Conservation (phyloP, 176 grass and related monocot species). For the Pontederia paniculata region DNA sequence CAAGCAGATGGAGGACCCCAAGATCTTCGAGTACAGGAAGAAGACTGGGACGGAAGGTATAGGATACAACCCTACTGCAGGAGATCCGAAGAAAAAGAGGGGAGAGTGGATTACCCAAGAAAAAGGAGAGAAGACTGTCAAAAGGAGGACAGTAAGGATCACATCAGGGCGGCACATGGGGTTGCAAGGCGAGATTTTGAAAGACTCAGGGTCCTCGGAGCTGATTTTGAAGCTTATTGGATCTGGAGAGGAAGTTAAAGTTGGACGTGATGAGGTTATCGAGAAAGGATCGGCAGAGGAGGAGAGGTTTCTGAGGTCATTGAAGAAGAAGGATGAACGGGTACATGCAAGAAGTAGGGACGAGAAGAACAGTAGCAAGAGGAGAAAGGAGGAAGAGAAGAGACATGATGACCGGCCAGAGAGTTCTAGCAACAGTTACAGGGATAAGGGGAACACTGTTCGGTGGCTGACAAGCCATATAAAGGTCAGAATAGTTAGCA, state of each 20-base stretch:
- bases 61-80: slow-evolving; percentile 50
- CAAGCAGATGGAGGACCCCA: slow-evolving; percentile 54
- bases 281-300: slow-evolving; percentile 3
- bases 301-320: slow-evolving; percentile 8
- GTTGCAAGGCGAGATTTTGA: slow-evolving; percentile 28
- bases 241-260: slow-evolving; percentile 15
- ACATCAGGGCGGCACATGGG: slow-evolving; percentile 10
- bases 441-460: slow-evolving; percentile 16
- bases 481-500: slow-evolving; percentile 71
- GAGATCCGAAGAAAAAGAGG: slow-evolving; percentile 61
- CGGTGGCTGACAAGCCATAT: slow-evolving; percentile 81
- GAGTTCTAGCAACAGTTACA: slow-evolving; percentile 13
- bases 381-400: slow-evolving; percentile 12
- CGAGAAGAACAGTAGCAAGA: slow-evolving; percentile 21
- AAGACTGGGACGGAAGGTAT: slow-evolving; percentile 49
- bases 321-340: slow-evolving; percentile 26
- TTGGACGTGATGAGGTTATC: slow-evolving; percentile 1
- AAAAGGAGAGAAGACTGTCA: slow-evolving; percentile 13
- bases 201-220: neutral
- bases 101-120: slow-evolving; percentile 21
- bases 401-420: neutral
- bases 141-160: slow-evolving; percentile 1
- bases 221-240: slow-evolving; percentile 10
- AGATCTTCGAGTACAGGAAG: slow-evolving; percentile 48
- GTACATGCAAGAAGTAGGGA: slow-evolving; percentile 4